Evolutionary conservation across 2,329 filamentous ascomycete species (phyloP), one percentile per base, ranked within the genome.

Genomic region (Cadophora malorum): DNA sequence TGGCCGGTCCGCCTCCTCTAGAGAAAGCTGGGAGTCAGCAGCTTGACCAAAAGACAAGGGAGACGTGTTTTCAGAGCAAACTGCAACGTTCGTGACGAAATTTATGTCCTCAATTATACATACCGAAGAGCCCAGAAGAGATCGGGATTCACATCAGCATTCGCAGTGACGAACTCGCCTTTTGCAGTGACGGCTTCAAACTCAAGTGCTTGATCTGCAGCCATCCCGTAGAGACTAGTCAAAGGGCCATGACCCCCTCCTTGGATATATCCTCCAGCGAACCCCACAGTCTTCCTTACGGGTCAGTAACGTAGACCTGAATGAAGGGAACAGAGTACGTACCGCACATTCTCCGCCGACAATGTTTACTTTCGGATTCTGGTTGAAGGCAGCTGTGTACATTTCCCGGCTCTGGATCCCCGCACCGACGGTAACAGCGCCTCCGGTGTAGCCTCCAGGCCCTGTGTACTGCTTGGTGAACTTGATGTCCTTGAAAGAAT

Each of bases 191-290:
- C 68, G 28, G 70, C 66, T 31, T 70, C 64, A 41, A 72, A 66
- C 21, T 62, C 62, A n/a, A 69, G 60, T n/a, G 87, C 84, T 38
- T 90, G 84, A 70, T 91, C 89, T 0, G 84, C 86, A 1, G 79
- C 88, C 14, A 91, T 58, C 81, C 81, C 88, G 66, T 84, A 84
- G 1, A 77, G 79, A 0, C 85, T 83, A 0, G 80, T 76, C 1
- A 90, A 77, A 0, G 85, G 75, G 0, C 83, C 84, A 75, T 91
- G 88, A 0, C 88, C 88, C 1, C 86, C 88, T 0, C 87, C 88
- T 28, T 87, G 86, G 2, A 83, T 80, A 60, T 86, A 91, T 0
- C 88, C 88, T 14, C 70, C 70, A 21, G 65, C 58, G 50, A 71
- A 60, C 7, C 65, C 67, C 28, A 71, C 71, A 5, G 86, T 87